Conservation (phyloP, 2,329 filamentous ascomycete species). For the Neurospora crassa region DNA sequence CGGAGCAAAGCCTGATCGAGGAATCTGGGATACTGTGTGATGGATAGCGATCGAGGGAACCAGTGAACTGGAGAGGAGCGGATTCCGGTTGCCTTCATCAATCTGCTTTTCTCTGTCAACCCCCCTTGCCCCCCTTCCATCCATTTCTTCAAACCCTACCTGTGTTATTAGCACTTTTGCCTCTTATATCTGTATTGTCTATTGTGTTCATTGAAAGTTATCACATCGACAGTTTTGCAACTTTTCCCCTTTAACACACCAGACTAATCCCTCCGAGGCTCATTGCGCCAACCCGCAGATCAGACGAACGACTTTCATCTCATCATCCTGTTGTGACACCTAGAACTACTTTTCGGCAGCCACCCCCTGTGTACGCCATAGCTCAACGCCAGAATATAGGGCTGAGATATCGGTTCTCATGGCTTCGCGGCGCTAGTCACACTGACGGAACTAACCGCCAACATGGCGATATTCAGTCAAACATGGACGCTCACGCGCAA, state of each 20-base stretch:
- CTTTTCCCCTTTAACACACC: not conserved
- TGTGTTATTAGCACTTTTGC: not conserved
- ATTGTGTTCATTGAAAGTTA: not conserved
- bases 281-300: not conserved
- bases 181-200: not conserved
- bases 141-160: not conserved
- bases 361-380: not conserved
- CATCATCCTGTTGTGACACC: not conserved
- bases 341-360: not conserved
- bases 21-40: not conserved
- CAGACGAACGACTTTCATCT: not conserved
- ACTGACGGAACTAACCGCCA: not conserved
- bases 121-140: not conserved
- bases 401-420: not conserved
- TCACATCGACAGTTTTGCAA: not conserved
- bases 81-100: not conserved
- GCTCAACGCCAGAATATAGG: not conserved
- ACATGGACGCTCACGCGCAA: constrained; percentile 52
- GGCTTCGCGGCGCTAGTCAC: not conserved
- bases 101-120: not conserved
- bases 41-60: not conserved
- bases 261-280: not conserved
- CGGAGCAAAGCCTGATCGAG: not conserved
- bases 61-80: not conserved
- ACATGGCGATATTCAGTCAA: constrained; percentile 46